phyloP scores from a whole-genome alignment of 805 yeast genomes.

The Metschnikowia chrysomelidarum region DNA sequence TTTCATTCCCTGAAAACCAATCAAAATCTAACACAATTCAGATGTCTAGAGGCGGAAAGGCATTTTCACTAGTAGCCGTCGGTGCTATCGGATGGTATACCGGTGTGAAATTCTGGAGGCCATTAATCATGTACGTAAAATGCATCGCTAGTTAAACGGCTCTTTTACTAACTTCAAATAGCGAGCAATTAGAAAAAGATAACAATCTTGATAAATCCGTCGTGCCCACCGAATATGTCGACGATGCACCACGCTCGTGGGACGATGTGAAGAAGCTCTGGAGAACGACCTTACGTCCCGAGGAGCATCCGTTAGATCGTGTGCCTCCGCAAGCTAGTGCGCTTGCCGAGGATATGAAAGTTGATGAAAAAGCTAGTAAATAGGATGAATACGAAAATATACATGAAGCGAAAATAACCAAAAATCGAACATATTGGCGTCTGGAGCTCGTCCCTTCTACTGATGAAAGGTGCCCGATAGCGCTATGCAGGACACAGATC shows the following conservation, averaged over 20 bases:
- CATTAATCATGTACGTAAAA: slow-evolving; percentile 58
- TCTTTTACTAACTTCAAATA: slow-evolving; percentile 18
- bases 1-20: not conserved
- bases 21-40: not conserved
- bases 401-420: too few relatives aligned
- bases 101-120: slow-evolving; percentile 71
- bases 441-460: too few relatives aligned
- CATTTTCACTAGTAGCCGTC: slow-evolving; percentile 23
- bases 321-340: slow-evolving; percentile 2
- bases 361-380: not conserved
- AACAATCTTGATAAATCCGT: slow-evolving; percentile 64
- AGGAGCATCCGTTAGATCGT: slow-evolving; percentile 8
- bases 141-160: too few relatives aligned
- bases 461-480: too few relatives aligned
- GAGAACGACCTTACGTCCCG: slow-evolving; percentile 32
- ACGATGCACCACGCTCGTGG: slow-evolving; percentile 38
- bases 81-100: slow-evolving; percentile 40
- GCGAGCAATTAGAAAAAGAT: slow-evolving; percentile 63
- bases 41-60: slow-evolving; percentile 22
- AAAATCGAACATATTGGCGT: too few relatives aligned
- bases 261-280: slow-evolving; percentile 34
- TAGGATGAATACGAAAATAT: slow-evolving; percentile 1
- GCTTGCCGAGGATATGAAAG: slow-evolving; percentile 1
- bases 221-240: slow-evolving; percentile 44
- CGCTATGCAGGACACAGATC: too few relatives aligned